Percentiles rank a stretch among this genome's conserved stretches.
Evolutionary conservation across 352 stramenopile genomes (phyloP).

Genomic region (Blastocystis sp.): DNA sequence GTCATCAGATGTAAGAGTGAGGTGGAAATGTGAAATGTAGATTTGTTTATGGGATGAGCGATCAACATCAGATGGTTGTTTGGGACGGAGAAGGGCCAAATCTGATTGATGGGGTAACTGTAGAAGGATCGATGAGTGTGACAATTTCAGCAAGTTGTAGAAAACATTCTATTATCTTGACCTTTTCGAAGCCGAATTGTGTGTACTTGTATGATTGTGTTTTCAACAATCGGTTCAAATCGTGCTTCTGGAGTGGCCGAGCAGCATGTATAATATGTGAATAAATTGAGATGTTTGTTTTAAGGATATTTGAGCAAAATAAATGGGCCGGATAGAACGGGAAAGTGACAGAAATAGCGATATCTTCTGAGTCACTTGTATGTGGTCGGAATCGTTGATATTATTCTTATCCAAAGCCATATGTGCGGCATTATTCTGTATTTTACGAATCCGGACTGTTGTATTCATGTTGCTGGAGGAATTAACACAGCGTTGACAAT

Average conservation of each 20-base stretch:
- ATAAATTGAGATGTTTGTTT: background rate
- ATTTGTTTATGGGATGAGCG: background rate
- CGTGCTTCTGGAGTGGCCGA: conserved; percentile 1
- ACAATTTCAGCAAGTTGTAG: background rate
- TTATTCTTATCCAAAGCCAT: background rate
- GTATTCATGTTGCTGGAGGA: conserved; percentile 21
- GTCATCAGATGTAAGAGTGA: conserved; percentile 31
- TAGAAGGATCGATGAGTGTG: background rate
- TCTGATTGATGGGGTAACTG: background rate
- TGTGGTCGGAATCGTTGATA: background rate
- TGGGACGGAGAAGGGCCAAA: background rate
- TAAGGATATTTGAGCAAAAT: background rate
- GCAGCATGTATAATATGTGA: conserved; percentile 24
- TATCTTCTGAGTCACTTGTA: background rate
- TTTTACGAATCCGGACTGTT: background rate
- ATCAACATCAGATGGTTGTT: background rate
- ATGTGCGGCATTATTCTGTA: conserved; percentile 59
- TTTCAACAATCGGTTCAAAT: conserved; percentile 20
- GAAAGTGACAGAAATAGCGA: background rate
- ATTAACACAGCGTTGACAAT: conserved; percentile 57
- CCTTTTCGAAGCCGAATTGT: background rate
- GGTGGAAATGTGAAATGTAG: background rate
- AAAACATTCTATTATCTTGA: background rate
- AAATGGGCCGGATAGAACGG: background rate
- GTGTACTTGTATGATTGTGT: conserved; percentile 27